Conservation (phyloP, 2,329 filamentous ascomycete species). For the Trichoderma sp. region DNA sequence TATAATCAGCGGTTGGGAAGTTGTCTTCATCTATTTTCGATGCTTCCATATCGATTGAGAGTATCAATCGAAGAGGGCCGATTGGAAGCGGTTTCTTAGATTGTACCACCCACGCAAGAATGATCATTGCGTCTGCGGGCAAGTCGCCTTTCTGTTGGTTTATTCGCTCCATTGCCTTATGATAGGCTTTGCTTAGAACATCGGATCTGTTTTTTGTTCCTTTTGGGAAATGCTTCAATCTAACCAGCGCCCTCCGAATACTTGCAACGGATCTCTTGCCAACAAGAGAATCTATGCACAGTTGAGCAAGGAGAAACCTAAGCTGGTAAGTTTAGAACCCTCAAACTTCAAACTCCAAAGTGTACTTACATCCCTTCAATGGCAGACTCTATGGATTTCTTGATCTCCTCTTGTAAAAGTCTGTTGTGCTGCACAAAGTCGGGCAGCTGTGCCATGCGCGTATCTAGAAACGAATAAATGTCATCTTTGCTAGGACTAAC, state of each 20-base stretch:
- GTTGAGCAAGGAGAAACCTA: slow-evolving; percentile 3
- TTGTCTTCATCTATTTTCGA: slow-evolving; percentile 26
- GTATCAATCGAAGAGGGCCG: slow-evolving; percentile 40
- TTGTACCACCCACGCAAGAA: slow-evolving; percentile 41
- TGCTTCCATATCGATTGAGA: slow-evolving; percentile 36
- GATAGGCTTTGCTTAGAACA: slow-evolving; percentile 42
- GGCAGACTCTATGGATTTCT: background rate
- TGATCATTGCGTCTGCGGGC: slow-evolving; percentile 31
- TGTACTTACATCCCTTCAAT: slow-evolving; percentile 5
- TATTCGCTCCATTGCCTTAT: slow-evolving; percentile 42
- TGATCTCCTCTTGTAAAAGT: background rate
- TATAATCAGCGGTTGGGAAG: slow-evolving; percentile 31
- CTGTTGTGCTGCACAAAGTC: background rate
- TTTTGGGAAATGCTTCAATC: background rate
- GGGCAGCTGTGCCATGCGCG: background rate
- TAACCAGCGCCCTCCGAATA: slow-evolving; percentile 13
- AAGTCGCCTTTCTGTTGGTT: slow-evolving; percentile 36
- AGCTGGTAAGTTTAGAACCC: background rate
- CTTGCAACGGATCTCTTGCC: background rate
- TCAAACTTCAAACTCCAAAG: too few relatives aligned
- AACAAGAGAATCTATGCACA: background rate
- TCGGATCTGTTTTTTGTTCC: slow-evolving; percentile 8
- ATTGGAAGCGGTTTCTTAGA: slow-evolving; percentile 34
- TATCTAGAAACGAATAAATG: background rate
- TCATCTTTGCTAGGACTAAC: background rate